These are phyloP conservation scores for Ilex aquifolium DNA, from an alignment of 257 asterid species.

Conservation along the genomic window DNA sequence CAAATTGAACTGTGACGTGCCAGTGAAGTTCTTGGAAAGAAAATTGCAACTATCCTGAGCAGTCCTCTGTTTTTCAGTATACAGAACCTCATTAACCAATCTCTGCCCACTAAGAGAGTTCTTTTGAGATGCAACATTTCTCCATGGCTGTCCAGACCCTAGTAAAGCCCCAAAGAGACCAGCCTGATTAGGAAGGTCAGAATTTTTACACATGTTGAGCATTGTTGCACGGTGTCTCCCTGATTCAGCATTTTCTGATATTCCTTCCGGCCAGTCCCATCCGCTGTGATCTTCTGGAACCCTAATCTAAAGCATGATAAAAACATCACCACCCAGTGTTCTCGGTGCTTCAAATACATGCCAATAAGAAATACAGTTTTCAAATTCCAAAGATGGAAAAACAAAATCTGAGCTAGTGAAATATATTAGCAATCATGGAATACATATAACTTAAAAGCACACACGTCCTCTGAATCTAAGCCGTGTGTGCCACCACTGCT, in stretches of 20 bases:
- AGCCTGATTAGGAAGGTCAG: conserved; percentile 22
- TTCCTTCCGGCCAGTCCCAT: conserved; percentile 67
- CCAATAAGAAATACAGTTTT: conserved; percentile 13
- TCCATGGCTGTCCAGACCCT: conserved; percentile 20
- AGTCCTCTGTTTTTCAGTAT: conserved; percentile 21
- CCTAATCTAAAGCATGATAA: conserved; percentile 40
- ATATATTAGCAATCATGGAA: background rate
- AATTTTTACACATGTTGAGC: conserved; percentile 20
- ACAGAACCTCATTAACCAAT: conserved; percentile 11
- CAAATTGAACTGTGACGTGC: conserved; percentile 19
- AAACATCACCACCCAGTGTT: conserved; percentile 20
- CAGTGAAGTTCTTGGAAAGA: conserved; percentile 13
- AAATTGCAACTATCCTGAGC: conserved; percentile 17
- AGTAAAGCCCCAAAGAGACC: conserved; percentile 25
- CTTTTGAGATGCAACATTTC: conserved; percentile 17
- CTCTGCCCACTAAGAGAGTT: conserved; percentile 21
- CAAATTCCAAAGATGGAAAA: conserved; percentile 5
- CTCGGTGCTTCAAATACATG: conserved; percentile 28
- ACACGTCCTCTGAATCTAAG: background rate
- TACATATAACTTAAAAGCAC: background rate
- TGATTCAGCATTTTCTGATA: conserved; percentile 28
- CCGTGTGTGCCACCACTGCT: background rate
- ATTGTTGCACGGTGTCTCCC: conserved; percentile 15
- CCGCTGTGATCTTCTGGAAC: conserved; percentile 43
- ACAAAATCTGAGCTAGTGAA: background rate